Conservation (phyloP, 345 rosid species). For the Eutrema yunnanense region DNA sequence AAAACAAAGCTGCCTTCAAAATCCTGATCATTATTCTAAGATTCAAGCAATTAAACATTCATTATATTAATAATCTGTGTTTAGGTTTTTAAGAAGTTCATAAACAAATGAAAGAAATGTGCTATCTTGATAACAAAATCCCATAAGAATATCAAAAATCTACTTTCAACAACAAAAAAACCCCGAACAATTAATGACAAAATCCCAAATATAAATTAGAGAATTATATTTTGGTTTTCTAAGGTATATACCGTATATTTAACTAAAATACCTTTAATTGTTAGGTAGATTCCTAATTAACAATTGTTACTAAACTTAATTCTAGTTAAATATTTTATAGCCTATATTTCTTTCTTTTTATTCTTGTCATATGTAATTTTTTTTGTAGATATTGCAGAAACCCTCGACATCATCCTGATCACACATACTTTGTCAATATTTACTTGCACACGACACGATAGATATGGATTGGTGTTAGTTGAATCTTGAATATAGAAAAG, state of each 20-base stretch:
- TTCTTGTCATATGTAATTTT: neutral
- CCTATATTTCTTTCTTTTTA: neutral
- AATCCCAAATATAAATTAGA: neutral
- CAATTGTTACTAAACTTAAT: neutral
- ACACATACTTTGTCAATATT: neutral
- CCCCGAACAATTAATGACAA: too few species aligned
- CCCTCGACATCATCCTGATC: neutral
- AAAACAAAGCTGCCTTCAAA: neutral
- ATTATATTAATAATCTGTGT: neutral
- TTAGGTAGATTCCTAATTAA: neutral
- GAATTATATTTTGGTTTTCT: neutral
- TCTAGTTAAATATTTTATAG: neutral
- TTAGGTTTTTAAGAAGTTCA: neutral
- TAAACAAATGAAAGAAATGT: neutral
- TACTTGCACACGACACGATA: neutral
- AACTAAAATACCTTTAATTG: neutral
- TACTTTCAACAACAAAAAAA: too few species aligned
- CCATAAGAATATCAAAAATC: neutral
- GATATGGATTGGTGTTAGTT: neutral
- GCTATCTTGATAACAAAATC: neutral
- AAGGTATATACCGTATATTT: neutral
- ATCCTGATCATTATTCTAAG: neutral
- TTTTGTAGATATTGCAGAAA: neutral
- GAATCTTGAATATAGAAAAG: neutral
- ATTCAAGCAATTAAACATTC: neutral